Percentiles rank a stretch among this genome's conserved stretches.
Evolutionary conservation across 2,329 filamentous ascomycete species (phyloP).

Genomic region (Taxawa tesnikishii): DNA sequence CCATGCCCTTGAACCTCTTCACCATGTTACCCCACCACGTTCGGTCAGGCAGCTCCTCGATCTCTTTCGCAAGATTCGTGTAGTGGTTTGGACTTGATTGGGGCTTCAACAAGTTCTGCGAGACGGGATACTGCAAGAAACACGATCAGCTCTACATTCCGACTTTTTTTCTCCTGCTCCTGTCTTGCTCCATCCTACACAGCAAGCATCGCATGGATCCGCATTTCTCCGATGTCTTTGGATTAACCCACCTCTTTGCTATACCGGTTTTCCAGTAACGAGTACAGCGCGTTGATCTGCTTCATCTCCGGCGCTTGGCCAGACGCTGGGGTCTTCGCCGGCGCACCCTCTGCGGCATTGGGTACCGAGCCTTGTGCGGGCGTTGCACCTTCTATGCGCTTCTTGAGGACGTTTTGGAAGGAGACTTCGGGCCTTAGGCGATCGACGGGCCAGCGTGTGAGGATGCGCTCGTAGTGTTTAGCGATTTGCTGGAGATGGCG

Average conservation of each 20-base stretch:
- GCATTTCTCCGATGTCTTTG: background rate
- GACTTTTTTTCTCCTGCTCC: no score
- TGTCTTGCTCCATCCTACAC: no score
- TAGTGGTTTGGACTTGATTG: constrained; percentile 40
- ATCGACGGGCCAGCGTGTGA: constrained; percentile 38
- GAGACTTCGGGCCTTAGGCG: constrained; percentile 34
- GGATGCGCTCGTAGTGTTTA: constrained; percentile 38
- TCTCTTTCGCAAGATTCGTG: constrained; percentile 37
- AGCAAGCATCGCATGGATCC: no score
- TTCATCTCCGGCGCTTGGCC: constrained; percentile 21
- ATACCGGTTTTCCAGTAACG: constrained; percentile 48
- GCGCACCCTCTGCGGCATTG: constrained; percentile 6
- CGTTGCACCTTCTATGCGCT: constrained; percentile 23
- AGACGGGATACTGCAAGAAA: constrained; percentile 31
- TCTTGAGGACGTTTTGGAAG: constrained; percentile 31
- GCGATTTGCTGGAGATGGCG: constrained; percentile 17
- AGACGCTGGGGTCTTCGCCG: constrained; percentile 7
- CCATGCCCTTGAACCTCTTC: constrained; percentile 35
- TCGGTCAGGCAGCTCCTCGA: constrained; percentile 39
- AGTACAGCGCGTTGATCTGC: constrained; percentile 46
- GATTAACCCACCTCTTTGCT: constrained; percentile 23
- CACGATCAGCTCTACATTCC: no score
- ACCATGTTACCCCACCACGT: constrained; percentile 31
- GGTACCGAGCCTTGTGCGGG: constrained; percentile 7
- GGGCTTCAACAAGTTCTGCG: constrained; percentile 34